Evolutionary conservation across 306 rosid genomes (phyloP).

Genomic region (Delonix regia): DNA sequence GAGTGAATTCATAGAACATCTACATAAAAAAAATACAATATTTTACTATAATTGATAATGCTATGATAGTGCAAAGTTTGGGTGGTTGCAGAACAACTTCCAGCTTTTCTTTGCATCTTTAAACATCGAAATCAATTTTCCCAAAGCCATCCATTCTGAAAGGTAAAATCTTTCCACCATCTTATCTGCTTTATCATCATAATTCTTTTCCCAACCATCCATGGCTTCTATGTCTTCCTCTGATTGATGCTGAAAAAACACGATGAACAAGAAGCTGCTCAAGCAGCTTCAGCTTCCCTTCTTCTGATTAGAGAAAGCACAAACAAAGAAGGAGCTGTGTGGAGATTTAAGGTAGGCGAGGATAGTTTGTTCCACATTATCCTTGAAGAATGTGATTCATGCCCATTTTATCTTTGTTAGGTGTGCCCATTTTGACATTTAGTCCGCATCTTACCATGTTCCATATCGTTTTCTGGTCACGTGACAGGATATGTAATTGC

Average conservation of each 20-base stretch:
- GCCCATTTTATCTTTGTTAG: not conserved
- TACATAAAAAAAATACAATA: not conserved
- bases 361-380: not conserved
- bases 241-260: not conserved
- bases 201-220: not conserved
- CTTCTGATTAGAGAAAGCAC: not conserved
- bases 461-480: not conserved
- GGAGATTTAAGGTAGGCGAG: not conserved
- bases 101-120: not conserved
- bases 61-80: too few species aligned
- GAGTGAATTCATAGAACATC: not conserved
- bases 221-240: not conserved
- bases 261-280: not conserved
- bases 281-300: not conserved
- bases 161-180: not conserved
- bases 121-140: not conserved
- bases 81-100: conserved; percentile 17
- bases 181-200: not conserved
- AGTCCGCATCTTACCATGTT: not conserved
- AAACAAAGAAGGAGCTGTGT: not conserved
- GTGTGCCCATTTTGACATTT: not conserved
- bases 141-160: conserved; percentile 22
- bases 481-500: not conserved
- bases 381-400: not conserved
- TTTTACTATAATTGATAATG: not conserved